A percentile compares a stretch with the other conserved stretches of the same genome.
phyloP scores from a whole-genome alignment of 768 basidiomycete species.

The Kwoniella botswanensis region DNA sequence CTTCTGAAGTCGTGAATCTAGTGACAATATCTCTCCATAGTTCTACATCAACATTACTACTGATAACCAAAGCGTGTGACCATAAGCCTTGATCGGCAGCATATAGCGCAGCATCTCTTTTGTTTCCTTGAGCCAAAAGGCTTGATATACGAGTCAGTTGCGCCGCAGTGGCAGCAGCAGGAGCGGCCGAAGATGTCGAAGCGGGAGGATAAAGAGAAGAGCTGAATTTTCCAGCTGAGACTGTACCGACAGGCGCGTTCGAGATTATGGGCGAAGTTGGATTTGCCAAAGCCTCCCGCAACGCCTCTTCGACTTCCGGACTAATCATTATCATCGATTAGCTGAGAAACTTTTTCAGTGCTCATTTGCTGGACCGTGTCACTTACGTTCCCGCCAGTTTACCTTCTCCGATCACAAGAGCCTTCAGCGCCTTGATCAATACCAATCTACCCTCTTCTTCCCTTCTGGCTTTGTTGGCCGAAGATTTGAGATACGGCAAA shows the following conservation, averaged over 20 bases:
- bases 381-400: constrained; percentile 82
- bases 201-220: constrained; percentile 25
- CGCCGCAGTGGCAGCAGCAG: constrained; percentile 19
- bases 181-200: constrained; percentile 19
- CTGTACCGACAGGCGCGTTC: constrained; percentile 9
- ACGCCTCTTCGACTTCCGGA: constrained; percentile 72
- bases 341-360: neutral
- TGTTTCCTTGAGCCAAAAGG: constrained; percentile 80
- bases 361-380: constrained; percentile 4
- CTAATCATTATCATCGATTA: constrained; percentile 56
- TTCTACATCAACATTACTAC: constrained; percentile 89
- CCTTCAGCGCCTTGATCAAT: constrained; percentile 73
- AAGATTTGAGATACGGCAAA: constrained; percentile 69
- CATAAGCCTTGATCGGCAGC: constrained; percentile 88
- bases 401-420: constrained; percentile 89
- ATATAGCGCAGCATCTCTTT: constrained; percentile 81
- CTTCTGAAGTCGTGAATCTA: constrained; percentile 80
- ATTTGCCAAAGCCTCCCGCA: constrained; percentile 67
- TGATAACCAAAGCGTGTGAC: constrained; percentile 94
- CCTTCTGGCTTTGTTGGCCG: constrained; percentile 61
- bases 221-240: constrained; percentile 11
- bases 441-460: constrained; percentile 76
- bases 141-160: constrained; percentile 52
- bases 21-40: constrained; percentile 88
- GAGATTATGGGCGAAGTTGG: constrained; percentile 22